Percentiles rank a stretch among this genome's conserved stretches.
Evolutionary conservation across 1,139 yeast species (phyloP).

Genomic region (Yamadazyma sp.): DNA sequence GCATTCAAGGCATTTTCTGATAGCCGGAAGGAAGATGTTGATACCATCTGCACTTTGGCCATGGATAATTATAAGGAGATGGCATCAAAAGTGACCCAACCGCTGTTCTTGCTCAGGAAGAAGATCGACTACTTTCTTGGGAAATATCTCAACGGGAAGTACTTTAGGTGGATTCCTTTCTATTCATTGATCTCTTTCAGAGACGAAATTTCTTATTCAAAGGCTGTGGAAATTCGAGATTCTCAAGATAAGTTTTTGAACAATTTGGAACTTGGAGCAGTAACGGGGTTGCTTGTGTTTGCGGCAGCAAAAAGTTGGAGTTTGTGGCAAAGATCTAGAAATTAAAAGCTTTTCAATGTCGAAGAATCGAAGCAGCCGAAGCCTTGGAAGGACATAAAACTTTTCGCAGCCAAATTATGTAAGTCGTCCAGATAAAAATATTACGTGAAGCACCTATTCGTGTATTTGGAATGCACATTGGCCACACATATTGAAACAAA

Average conservation of each 20-base stretch:
- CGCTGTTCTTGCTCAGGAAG: constrained; percentile 63
- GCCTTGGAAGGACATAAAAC: too few species aligned
- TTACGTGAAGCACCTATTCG: too few species aligned
- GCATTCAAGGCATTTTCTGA: constrained; percentile 62
- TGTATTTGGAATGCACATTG: too few species aligned
- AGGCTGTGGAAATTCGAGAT: constrained; percentile 58
- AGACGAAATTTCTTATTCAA: constrained; percentile 74
- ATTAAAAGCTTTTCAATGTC: background rate
- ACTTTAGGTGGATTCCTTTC: constrained; percentile 77
- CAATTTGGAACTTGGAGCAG: constrained; percentile 22
- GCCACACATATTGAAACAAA: too few species aligned
- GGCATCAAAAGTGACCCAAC: constrained; percentile 79
- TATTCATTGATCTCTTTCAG: constrained; percentile 93
- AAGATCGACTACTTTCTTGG: constrained; percentile 67
- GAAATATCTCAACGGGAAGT: constrained; percentile 34
- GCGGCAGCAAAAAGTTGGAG: constrained; percentile 2
- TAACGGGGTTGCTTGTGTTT: constrained; percentile 10
- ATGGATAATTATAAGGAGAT: constrained; percentile 82
- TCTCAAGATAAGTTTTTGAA: constrained; percentile 49
- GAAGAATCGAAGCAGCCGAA: too few species aligned
- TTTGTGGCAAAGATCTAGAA: constrained; percentile 1
- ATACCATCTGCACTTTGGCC: constrained; percentile 76
- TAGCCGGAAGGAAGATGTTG: constrained; percentile 62
- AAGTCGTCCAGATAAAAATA: too few species aligned
- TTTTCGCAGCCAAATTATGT: too few species aligned